phyloP scores from a whole-genome alignment of 2,329 filamentous ascomycete genomes.

The Scedosporium boydii region DNA sequence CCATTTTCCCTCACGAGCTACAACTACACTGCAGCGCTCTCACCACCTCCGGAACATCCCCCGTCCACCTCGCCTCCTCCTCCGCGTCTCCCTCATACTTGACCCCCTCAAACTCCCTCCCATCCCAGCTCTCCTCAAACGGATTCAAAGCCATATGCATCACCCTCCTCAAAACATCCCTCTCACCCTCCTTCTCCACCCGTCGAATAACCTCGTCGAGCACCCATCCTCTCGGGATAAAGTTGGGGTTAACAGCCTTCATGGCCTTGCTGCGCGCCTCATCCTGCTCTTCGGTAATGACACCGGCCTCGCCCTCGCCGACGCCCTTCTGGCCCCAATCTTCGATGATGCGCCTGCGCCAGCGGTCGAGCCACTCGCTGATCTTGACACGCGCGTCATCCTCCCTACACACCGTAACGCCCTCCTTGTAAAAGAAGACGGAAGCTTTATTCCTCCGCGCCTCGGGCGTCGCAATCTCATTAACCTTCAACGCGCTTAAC shows the following conservation, averaged over 20 bases:
- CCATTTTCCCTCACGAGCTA: conserved; percentile 61
- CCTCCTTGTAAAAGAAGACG: conserved; percentile 73
- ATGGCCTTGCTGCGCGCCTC: conserved; percentile 59
- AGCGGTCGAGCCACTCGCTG: conserved; percentile 71
- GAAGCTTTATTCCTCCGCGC: conserved; percentile 44
- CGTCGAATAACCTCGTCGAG: conserved; percentile 86
- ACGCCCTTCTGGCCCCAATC: conserved; percentile 57
- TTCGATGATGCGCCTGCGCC: conserved; percentile 60
- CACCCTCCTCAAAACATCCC: conserved; percentile 64
- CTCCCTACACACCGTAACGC: conserved; percentile 44
- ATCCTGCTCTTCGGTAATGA: conserved; percentile 29
- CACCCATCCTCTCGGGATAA: conserved; percentile 83
- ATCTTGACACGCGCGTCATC: conserved; percentile 57
- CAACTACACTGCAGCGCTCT: conserved; percentile 91
- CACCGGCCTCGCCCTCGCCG: conserved; percentile 20
- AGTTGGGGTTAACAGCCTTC: conserved; percentile 86
- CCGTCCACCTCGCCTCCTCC: conserved; percentile 75
- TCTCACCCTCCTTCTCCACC: conserved; percentile 76
- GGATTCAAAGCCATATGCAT: conserved; percentile 80
- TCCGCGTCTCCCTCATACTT: conserved; percentile 49
- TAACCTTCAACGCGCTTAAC: conserved; percentile 54
- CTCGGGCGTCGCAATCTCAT: conserved; percentile 49
- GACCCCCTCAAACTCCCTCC: conserved; percentile 34
- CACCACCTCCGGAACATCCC: conserved; percentile 70
- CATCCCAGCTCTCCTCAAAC: conserved; percentile 70